A percentile compares a stretch with the other conserved stretches of the same genome.
Conservation (phyloP, 192 early-diverging fungal species). For the Umbelopsis sp. region DNA sequence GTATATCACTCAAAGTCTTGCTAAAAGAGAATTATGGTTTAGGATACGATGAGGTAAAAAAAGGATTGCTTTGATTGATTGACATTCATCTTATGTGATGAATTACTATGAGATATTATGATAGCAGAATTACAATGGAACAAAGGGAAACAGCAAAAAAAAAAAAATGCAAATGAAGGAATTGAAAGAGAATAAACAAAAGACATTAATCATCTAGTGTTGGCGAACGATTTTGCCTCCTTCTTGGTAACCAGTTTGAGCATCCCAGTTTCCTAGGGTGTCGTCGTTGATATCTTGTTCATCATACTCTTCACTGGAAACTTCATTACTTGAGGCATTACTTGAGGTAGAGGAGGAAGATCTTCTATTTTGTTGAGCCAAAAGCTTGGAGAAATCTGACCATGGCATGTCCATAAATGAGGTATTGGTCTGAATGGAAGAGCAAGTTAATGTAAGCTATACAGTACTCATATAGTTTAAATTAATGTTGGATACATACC, state of each 20-base stretch:
- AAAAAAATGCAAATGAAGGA: constrained; percentile 13
- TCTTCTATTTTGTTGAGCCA: constrained; percentile 27
- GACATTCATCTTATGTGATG: neutral
- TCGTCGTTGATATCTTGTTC: constrained; percentile 21
- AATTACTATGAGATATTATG: constrained; percentile 13
- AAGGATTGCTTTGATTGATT: constrained; percentile 13
- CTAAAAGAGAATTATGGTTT: neutral
- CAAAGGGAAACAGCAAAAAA: neutral
- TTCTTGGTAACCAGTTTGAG: constrained; percentile 27
- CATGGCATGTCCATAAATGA: constrained; percentile 46
- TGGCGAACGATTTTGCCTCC: constrained; percentile 14
- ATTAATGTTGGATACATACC: neutral
- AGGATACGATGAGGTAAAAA: neutral
- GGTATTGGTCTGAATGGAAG: constrained; percentile 24
- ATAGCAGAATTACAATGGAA: neutral
- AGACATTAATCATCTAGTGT: neutral
- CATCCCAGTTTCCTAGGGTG: constrained; percentile 21
- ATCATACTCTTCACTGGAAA: constrained; percentile 4
- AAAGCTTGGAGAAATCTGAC: constrained; percentile 41
- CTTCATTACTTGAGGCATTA: constrained; percentile 1
- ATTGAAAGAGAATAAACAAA: neutral
- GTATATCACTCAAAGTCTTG: neutral
- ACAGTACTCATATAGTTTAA: neutral
- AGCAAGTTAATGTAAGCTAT: neutral
- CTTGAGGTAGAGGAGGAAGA: constrained; percentile 10